A percentile compares a stretch with the other conserved stretches of the same genome.
These are phyloP conservation scores for Collybiopsis luxurians DNA, from an alignment of 768 basidiomycete species.

Conservation along the genomic window DNA sequence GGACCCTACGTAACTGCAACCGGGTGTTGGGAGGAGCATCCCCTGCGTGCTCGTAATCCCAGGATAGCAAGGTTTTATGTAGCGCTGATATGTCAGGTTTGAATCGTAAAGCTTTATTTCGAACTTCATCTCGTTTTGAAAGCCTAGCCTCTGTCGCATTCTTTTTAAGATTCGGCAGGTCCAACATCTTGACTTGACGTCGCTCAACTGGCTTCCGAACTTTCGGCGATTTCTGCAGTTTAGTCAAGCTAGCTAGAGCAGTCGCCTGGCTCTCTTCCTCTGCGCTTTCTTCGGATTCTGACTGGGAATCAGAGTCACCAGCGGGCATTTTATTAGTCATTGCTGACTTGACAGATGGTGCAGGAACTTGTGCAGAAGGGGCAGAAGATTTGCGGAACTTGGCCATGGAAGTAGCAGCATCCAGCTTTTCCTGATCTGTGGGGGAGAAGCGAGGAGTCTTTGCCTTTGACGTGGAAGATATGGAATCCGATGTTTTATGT, in stretches of 20 bases:
- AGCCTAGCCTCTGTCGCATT: constrained; percentile 50
- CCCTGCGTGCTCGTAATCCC: constrained; percentile 76
- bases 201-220: constrained; percentile 56
- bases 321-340: constrained; percentile 8
- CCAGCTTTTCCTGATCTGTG: constrained; percentile 33
- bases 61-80: constrained; percentile 76
- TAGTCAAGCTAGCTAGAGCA: constrained; percentile 53
- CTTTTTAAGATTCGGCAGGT: constrained; percentile 40
- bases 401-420: constrained; percentile 33
- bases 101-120: constrained; percentile 62
- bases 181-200: constrained; percentile 62
- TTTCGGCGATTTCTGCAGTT: constrained; percentile 59
- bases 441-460: constrained; percentile 19
- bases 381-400: constrained; percentile 32
- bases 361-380: constrained; percentile 13
- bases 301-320: constrained; percentile 39
- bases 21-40: constrained; percentile 57
- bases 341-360: constrained; percentile 12
- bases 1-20: constrained; percentile 43
- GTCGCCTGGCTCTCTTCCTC: constrained; percentile 41
- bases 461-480: constrained; percentile 4
- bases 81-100: constrained; percentile 82
- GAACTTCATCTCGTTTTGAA: constrained; percentile 57
- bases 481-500: neutral
- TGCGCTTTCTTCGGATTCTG: constrained; percentile 43